These are phyloP conservation scores for Trichoderma semiorbis DNA, from an alignment of 2,329 filamentous ascomycete genomes.

Conservation along the genomic window DNA sequence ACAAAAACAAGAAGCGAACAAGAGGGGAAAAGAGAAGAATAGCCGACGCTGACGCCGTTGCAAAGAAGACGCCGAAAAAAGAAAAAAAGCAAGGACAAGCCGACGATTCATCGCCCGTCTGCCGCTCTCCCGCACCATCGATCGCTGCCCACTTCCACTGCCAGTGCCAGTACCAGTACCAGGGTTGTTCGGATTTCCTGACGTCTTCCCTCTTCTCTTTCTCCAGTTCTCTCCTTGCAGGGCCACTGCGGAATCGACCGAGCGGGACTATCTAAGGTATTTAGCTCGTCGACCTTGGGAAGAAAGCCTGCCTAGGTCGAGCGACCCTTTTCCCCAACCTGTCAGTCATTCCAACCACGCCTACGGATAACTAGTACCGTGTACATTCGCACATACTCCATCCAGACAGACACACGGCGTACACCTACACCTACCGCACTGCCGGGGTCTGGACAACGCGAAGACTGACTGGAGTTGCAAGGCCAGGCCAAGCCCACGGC, in stretches of 20 bases:
- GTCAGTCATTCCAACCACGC: background rate
- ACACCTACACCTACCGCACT: constrained; percentile 6
- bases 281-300: constrained; percentile 3
- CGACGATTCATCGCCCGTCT: constrained; percentile 1
- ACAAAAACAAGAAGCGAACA: background rate
- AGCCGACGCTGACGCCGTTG: background rate
- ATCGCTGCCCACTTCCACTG: background rate
- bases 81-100: background rate
- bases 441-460: constrained; percentile 12
- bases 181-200: background rate
- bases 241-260: constrained; percentile 9
- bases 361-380: background rate
- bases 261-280: background rate
- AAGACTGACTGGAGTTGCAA: background rate
- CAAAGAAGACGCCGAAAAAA: background rate
- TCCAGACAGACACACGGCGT: background rate
- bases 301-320: background rate
- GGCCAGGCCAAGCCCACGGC: background rate
- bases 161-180: background rate
- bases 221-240: background rate
- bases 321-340: background rate
- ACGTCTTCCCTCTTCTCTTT: background rate
- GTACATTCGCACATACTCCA: background rate
- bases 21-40: background rate
- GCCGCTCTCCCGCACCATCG: constrained; percentile 9